These are phyloP conservation scores for Phytophthora meadii DNA, from an alignment of 352 stramenopile species.

Conservation along the genomic window DNA sequence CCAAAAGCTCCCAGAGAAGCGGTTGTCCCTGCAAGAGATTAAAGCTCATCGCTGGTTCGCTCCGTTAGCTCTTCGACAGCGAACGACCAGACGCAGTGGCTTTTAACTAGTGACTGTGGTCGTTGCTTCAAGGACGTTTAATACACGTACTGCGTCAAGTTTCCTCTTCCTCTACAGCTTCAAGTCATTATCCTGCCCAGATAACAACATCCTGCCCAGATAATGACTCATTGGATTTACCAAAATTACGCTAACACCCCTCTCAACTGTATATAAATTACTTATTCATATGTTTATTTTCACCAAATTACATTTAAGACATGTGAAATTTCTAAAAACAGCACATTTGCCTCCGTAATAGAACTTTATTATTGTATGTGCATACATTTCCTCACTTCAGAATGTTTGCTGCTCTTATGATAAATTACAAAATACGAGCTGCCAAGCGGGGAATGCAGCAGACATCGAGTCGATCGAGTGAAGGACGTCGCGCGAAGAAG, in stretches of 20 bases:
- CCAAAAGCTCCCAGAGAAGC: constrained; percentile 68
- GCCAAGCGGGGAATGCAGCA: constrained; percentile 24
- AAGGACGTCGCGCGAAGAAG: constrained; percentile 26
- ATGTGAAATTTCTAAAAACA: not conserved
- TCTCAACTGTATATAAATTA: not conserved
- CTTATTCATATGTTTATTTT: not conserved
- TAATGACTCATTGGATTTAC: not conserved
- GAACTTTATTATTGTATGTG: not conserved
- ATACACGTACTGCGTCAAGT: not conserved
- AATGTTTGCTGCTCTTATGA: not conserved
- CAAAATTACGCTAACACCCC: not conserved
- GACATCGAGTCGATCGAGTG: constrained; percentile 12
- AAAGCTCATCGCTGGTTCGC: constrained; percentile 83
- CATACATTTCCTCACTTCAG: not conserved
- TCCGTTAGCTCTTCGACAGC: constrained; percentile 60
- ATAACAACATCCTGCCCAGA: too few relatives aligned
- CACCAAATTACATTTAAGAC: constrained; percentile 1
- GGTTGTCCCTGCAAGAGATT: constrained; percentile 71
- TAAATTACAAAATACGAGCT: constrained; percentile 24
- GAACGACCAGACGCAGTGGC: constrained; percentile 40
- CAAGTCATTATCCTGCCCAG: too few relatives aligned
- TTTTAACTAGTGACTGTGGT: constrained; percentile 17
- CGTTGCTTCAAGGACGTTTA: not conserved
- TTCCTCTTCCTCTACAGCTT: not conserved
- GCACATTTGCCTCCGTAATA: not conserved